Base-by-base conservation (phyloP, 106 monocot species). In the Platanthera guangdongensis region DNA sequence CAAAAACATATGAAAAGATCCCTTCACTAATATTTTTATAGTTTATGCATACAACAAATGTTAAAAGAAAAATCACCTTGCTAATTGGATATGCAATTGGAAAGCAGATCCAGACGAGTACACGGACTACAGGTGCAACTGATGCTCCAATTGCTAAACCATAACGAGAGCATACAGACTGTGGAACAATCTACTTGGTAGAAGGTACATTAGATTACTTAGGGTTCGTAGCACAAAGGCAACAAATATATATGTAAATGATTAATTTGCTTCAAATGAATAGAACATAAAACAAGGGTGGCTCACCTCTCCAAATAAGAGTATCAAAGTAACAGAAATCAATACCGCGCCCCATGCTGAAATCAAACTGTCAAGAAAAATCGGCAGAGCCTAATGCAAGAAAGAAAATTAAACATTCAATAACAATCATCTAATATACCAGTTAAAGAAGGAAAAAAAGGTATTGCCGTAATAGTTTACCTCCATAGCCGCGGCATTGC, bases 401-500 rank as follows among this genome's bases (percentile, higher is more conserved):
- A 30, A 74, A 47, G 72, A 49, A 57, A 80, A 48, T 12, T 8
- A 57, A 71, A 59, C n/a, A 49, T 68, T 30, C 48, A 32, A 65
- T 65, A 65, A 30, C 4, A 65, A 65, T 8, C 32, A 28, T 50
- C 74, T 47, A 52, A 72, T 15, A 45, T 18, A 3, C 0, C 39
- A 39, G 39, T 39, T 39, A 39, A 47, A n/a, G 22, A 3, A 70
- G 25, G 0, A 75, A 5, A 8, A 50, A 52, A 2, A 78, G 52
- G 22, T 70, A 63, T 53, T 6, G 59, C 4, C 2, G 21, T 0
- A 28, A 51, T 16, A 39, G 1, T n/a, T 78, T 83, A 97, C 97
- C 94, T 97, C 97, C 97, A 97, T 97, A 32, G 94, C 89, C 47
- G 85, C 89, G 63, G 97, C 97, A 86, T 94, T 97, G 82, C 89